These are phyloP conservation scores for Diplodia mutila DNA, from an alignment of 2,329 filamentous ascomycete species.

Conservation along the genomic window DNA sequence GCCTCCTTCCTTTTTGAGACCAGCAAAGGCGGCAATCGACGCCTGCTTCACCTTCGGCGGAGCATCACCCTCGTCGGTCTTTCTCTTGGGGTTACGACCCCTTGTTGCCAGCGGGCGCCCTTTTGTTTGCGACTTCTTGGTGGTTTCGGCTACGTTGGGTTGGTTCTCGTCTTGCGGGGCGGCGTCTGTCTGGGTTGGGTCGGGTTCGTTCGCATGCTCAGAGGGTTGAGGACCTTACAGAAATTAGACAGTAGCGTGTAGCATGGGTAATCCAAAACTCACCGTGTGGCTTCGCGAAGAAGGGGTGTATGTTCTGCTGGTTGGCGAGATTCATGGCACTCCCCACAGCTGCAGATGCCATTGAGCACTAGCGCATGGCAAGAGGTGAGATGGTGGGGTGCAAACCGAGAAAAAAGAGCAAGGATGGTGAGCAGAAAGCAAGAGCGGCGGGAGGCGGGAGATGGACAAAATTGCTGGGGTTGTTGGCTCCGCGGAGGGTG, in stretches of 20 bases:
- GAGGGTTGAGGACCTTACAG: neutral
- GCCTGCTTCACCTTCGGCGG: slow-evolving; percentile 21
- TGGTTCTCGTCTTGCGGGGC: slow-evolving; percentile 16
- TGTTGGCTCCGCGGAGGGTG: neutral
- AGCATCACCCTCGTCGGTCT: neutral
- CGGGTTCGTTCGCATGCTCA: slow-evolving; percentile 32
- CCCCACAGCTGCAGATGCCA: slow-evolving; percentile 43
- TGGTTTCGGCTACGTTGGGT: neutral
- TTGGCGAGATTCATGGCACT: slow-evolving; percentile 44
- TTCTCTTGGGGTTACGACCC: slow-evolving; percentile 2
- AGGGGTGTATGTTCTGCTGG: slow-evolving; percentile 42
- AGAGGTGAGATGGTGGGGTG: neutral
- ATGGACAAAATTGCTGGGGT: neutral
- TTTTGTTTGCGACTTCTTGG: neutral
- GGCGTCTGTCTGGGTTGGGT: slow-evolving; percentile 32
- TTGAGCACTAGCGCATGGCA: slow-evolving; percentile 31
- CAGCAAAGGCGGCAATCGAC: slow-evolving; percentile 10
- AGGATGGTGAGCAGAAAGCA: neutral
- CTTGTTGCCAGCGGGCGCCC: neutral
- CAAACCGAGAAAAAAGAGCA: neutral
- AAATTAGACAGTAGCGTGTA: neutral
- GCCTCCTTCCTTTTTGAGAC: slow-evolving; percentile 29
- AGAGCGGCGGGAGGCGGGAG: neutral
- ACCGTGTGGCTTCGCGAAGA: slow-evolving; percentile 40
- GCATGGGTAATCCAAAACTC: neutral